Percentiles rank a stretch among this genome's conserved stretches.
These are phyloP conservation scores for Aspergillus leporis DNA, from an alignment of 495 filamentous ascomycete species.

Conservation along the genomic window DNA sequence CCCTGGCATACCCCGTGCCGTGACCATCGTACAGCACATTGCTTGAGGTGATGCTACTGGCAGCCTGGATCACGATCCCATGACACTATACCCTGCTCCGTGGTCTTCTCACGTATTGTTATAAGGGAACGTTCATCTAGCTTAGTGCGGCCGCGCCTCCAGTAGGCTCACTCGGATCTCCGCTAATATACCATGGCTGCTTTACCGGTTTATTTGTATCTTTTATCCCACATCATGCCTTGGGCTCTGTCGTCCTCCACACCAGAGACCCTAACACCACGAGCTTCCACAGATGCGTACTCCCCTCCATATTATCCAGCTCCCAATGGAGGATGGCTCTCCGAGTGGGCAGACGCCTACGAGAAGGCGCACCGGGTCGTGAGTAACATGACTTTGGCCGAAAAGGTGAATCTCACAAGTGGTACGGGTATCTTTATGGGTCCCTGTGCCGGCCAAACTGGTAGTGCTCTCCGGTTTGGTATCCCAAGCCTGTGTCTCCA, in stretches of 20 bases:
- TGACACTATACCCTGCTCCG: not conserved
- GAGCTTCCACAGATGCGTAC: constrained; percentile 13
- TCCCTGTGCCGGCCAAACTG: constrained; percentile 46
- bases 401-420: constrained; percentile 95
- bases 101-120: not conserved
- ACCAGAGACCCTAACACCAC: not conserved
- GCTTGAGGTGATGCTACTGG: not conserved
- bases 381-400: constrained; percentile 78
- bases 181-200: constrained; percentile 1
- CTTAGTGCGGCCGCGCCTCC: not conserved
- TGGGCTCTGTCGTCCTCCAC: constrained; percentile 2
- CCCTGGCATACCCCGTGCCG: not conserved
- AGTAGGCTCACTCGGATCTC: not conserved
- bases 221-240: not conserved
- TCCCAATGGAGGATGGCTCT: constrained; percentile 69
- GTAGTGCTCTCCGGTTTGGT: constrained; percentile 39
- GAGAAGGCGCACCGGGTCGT: constrained; percentile 77
- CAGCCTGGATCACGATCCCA: not conserved
- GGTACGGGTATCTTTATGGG: constrained; percentile 56
- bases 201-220: not conserved
- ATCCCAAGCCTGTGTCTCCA: constrained; percentile 47
- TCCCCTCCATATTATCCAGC: constrained; percentile 80
- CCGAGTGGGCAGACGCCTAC: constrained; percentile 81
- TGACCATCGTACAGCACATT: not conserved
- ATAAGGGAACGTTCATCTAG: not conserved